Base-by-base conservation (phyloP, 345 rosid species). In the Eutrema japonicum region DNA sequence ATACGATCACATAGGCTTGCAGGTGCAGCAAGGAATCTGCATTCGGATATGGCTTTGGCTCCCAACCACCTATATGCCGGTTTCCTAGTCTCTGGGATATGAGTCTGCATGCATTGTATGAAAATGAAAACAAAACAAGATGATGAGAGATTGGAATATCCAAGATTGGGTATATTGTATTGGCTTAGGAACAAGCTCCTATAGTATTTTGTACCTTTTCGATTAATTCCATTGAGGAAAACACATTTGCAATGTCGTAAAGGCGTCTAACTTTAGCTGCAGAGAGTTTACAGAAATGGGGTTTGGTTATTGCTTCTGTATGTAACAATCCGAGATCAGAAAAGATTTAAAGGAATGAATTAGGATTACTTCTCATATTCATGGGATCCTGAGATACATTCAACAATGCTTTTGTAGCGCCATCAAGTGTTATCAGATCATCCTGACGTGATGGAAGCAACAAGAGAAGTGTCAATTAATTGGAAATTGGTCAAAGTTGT, bases 51-150 rank as follows among this genome's bases (percentile, higher is more conserved):
- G 57, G 82, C 82, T 60, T 66, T 75, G 84, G 83, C 77, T 70
- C 91, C 98, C 68, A 87, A 53, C 98, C 98, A 92, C 81, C 85
- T 88, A 66, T 83, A 92, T 45, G 96, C 96, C 3, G 96, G 83
- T 71, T 77, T 90, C 81, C 84, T 87, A 49, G 78, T 90, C 61
- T 81, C 87, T 6, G 95, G 87, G 70, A 83, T 86, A 71, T 82
- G 91, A 51, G 85, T 86, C 98, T 92, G 83, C 75, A 81, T 14
- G 48, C 49, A 70, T 40, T 61, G 57, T 57, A 62, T 70, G n/a
- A 29, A 81, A 69, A 40, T 45, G 16, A 3, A 22, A 60, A 41
- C 40, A 40, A 77, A 41, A n/a, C 18, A 49, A 48, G n/a, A 74
- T 73, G 46, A 73, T 59, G 29, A 32, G 48, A 62, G 54, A 62